Evolutionary conservation across 1,139 yeast genomes (phyloP), one percentile per base, ranked within the genome.

Genomic region (Magnusiomyces fungicola): DNA sequence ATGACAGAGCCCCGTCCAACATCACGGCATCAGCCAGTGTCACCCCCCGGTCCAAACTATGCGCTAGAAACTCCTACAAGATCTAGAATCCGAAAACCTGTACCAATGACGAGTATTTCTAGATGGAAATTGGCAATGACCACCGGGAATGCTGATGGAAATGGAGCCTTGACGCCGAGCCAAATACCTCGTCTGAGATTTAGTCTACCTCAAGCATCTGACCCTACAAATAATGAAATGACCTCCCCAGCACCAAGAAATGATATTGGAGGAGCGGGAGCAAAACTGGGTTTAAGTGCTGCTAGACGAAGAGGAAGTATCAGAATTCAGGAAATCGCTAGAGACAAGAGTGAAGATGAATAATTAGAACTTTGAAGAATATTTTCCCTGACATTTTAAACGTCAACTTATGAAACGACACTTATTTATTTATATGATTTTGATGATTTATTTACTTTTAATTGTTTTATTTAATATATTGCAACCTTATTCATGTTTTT

Each of bases 251-350:
- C 30, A 7, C 30, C 30, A 7, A 27, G 30, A 12, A 27, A 27
- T 27, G 30, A 27, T 12, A 12, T 27, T 27, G 30, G 7, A 27
- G 10, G 30, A 27, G 30, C 30, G 12, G 10, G 30, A 27, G 30
- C 30, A 27, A 27, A 27, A 7, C 12, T 12, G 30, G 10, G 7
- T 12, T 27, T 27, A 7, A 27, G 30, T 27, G 30, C 30, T 27
- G 12, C 7, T 7, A 27, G 30, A 12, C 7, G 30, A 27, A 12
- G 30, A 27, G 30, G 30, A 27, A 12, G 30, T 7, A 7, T 12
- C 12, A 7, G 30, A 27, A 7, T 27, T 27, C 30, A 27, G 12
- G 30, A 27, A 7, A 7, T 27, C 30, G 12, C 97, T 27, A 27
- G 12, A 27, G 30, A 27, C 30, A 7, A 27, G 30, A 27, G 12